Base-by-base conservation (phyloP, 2,329 filamentous ascomycete genomes). In the Colletotrichum filicis region DNA sequence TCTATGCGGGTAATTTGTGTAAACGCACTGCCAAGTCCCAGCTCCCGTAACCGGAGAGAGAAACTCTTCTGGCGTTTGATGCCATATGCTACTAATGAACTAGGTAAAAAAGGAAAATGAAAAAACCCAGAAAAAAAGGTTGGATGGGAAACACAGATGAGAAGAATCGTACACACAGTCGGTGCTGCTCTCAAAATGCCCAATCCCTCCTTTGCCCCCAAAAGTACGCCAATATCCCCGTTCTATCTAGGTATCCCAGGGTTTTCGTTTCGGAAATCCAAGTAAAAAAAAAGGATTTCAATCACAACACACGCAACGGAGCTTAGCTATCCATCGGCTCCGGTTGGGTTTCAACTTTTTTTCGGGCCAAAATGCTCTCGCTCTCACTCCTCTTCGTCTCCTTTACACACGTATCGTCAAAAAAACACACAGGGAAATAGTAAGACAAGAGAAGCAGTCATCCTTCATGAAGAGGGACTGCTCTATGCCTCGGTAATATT, bases 161-260 rank as follows among this genome's bases (percentile, higher is more conserved):
- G 42, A 69, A 72, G 32, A 72, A 46, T 69, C 65, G 69, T 72
- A 69, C 69, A 69, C 69, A 72, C 53, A 56, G 26, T 42, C 16
- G 42, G 52, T 72, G 58, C 63, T 72, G 52, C 63, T 57, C 56
- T 60, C 62, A 59, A 30, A 71, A 71, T 67, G 58, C 52, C 52
- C 42, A 22, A 42, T 42, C 37, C 37, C 37, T 3, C 49, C 22
- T 28, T 24, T 35, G 11, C 32, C 32, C 30, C 35, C 65, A 57
- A 59, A 59, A 60, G 32, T 35, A 69, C 69, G 69, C 69, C 69
- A 69, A 69, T 72, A 72, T 52, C 65, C 66, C 65, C 66, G 52
- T 19, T 72, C 69, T 72, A 69, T 72, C 42, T 68, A 68, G 59
- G 69, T 72, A 72, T 64, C 52, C 52, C 30, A 30, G 22, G 12